phyloP scores from a whole-genome alignment of 441 rosid genomes.

The Pelargonium citronellum region DNA sequence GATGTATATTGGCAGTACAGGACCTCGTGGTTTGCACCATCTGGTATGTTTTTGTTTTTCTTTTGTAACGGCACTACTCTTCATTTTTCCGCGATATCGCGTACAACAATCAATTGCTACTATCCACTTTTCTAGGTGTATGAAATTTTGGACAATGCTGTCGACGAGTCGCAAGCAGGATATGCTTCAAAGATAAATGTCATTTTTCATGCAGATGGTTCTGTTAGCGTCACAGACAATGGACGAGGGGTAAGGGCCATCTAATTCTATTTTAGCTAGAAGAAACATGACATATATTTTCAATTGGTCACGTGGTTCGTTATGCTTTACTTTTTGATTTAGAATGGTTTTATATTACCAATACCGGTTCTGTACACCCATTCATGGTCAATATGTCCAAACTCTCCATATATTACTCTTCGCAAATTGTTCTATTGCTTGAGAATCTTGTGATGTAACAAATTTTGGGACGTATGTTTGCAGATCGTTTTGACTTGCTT shows the following conservation, averaged over 20 bases:
- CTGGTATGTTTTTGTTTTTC: constrained; percentile 42
- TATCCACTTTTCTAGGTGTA: constrained; percentile 52
- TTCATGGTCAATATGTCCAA: neutral
- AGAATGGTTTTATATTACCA: too few relatives aligned
- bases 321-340: neutral
- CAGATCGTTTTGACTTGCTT: neutral
- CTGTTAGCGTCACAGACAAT: constrained; percentile 79
- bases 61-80: neutral
- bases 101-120: constrained; percentile 7
- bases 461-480: neutral
- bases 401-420: neutral
- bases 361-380: neutral
- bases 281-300: neutral
- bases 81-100: neutral
- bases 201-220: constrained; percentile 60
- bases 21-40: constrained; percentile 97
- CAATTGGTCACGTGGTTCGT: neutral
- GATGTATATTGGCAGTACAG: constrained; percentile 97
- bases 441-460: neutral
- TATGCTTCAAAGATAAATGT: constrained; percentile 70
- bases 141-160: constrained; percentile 91
- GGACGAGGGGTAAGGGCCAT: constrained; percentile 80
- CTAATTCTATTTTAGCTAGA: neutral
- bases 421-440: neutral
- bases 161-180: constrained; percentile 98